These are phyloP conservation scores for Wallacemonas sp. DNA, from an alignment of 208 protist species.

Conservation along the genomic window DNA sequence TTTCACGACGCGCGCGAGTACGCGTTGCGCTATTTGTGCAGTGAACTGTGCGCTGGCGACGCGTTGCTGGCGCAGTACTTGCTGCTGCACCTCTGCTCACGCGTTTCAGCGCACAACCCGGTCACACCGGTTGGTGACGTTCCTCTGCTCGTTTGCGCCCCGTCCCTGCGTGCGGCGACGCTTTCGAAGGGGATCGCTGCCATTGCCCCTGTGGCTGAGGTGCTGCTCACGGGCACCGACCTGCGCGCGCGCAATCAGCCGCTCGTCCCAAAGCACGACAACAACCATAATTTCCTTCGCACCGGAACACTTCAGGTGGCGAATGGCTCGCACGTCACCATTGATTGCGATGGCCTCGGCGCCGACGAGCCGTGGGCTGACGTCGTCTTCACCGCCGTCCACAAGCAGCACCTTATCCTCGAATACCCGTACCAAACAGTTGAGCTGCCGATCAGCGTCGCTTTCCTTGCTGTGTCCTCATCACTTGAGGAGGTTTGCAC, in stretches of 20 bases:
- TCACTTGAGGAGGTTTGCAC: slow-evolving; percentile 15
- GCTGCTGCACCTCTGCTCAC: slow-evolving; percentile 69
- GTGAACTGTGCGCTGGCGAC: slow-evolving; percentile 56
- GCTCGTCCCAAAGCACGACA: slow-evolving; percentile 51
- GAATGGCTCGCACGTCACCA: slow-evolving; percentile 81
- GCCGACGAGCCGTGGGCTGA: slow-evolving; percentile 38
- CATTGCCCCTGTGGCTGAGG: slow-evolving; percentile 58
- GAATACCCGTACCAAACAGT: slow-evolving; percentile 75
- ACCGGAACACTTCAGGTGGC: slow-evolving; percentile 76
- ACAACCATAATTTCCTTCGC: slow-evolving; percentile 54
- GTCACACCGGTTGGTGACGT: slow-evolving; percentile 75
- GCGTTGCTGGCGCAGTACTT: slow-evolving; percentile 64
- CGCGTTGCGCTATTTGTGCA: slow-evolving; percentile 20
- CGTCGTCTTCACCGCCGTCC: slow-evolving; percentile 53
- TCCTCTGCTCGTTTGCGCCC: slow-evolving; percentile 54
- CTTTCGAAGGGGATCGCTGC: slow-evolving; percentile 24
- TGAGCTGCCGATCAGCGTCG: slow-evolving; percentile 63
- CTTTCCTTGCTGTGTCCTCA: slow-evolving; percentile 56
- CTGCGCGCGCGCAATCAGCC: slow-evolving; percentile 11
- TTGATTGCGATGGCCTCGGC: slow-evolving; percentile 52
- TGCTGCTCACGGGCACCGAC: slow-evolving; percentile 18
- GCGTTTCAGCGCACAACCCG: slow-evolving; percentile 45
- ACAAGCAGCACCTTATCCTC: slow-evolving; percentile 65
- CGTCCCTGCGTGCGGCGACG: slow-evolving; percentile 3
- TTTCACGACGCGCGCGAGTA: slow-evolving; percentile 11